phyloP scores from a whole-genome alignment of 192 early-diverging fungal species.

The Entomortierella beljakovae region DNA sequence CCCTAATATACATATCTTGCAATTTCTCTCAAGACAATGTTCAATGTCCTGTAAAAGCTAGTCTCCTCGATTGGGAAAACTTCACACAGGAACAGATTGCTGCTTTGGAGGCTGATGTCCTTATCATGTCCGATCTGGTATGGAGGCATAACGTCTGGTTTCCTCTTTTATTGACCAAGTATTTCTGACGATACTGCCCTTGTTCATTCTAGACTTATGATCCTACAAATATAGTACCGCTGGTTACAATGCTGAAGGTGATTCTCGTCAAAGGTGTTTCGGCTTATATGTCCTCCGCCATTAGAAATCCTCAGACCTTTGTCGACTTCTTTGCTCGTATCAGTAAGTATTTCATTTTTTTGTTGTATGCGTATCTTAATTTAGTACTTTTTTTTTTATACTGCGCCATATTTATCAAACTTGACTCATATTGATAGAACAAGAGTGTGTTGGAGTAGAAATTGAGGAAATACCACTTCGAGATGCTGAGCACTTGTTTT shows the following conservation, averaged over 20 bases:
- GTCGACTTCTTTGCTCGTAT: conserved; percentile 42
- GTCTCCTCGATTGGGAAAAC: conserved; percentile 47
- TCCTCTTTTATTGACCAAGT: background rate
- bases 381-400: too few relatives aligned
- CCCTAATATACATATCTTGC: too few relatives aligned
- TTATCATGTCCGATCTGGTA: conserved; percentile 53
- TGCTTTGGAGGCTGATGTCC: conserved; percentile 31
- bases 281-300: conserved; percentile 50
- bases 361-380: too few relatives aligned
- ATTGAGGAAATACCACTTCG: conserved; percentile 36
- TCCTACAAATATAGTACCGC: conserved; percentile 41
- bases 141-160: background rate
- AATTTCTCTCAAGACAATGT: conserved; percentile 11
- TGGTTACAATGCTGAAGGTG: conserved; percentile 34
- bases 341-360: conserved; percentile 18
- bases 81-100: conserved; percentile 46
- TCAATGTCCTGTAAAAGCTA: conserved; percentile 24
- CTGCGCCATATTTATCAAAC: too few relatives aligned
- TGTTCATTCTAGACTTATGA: conserved; percentile 33
- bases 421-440: too few relatives aligned
- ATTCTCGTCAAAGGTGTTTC: conserved; percentile 38
- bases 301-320: conserved; percentile 50
- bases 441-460: conserved; percentile 30
- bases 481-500: conserved; percentile 33
- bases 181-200: background rate